Evolutionary conservation across 2,329 filamentous ascomycete genomes (phyloP), one percentile per base, ranked within the genome.

Genomic region (Neopestalotiopsis rosae): DNA sequence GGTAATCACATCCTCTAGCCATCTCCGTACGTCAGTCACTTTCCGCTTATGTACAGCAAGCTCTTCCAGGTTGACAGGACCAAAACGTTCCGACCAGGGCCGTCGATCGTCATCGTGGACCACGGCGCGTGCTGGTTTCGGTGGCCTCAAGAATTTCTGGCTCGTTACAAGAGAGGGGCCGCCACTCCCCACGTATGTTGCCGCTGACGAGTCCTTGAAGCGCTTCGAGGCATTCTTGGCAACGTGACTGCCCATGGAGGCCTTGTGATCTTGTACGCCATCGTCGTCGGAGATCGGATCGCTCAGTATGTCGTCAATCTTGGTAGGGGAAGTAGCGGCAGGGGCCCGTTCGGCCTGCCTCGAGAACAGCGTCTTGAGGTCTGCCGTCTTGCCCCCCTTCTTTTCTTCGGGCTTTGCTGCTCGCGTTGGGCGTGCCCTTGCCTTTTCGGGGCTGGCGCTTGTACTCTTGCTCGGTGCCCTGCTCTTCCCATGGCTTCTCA

Each of bases 1-100:
- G 32, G 81, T 79, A 71, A 94, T 87, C 20, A 94, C 93, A 76
- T 91, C 89, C 58, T 92, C 89, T 42, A 99, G 83, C 95, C 96
- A 98, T 69, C 83, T 86, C 69, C 90, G 89, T 61, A 98, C 95
- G 81, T 98, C 95, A 2, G 89, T 82, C 5, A 98, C 93, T 79
- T 99, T 99, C 75, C 89, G 96, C 83, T 97, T 98, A 80, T 99
- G 95, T 20, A 99, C 95, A 0, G 92, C 95, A 61, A 99, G 84
- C 81, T 98, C 95, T 17, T 94, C 90, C 13, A 98, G 79, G 73
- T 88, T 92, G 2, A 79, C 76, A 0, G 95, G 95, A 2, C 89
- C 91, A 79, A 94, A 98, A 73, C 91, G 89, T 74, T 98, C 95
- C 17, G 92, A 92, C 95, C 95, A 98, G 3, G 95, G 94, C 66